Evolutionary conservation across 352 stramenopile species (phyloP), one percentile per base, ranked within the genome.

Genomic region (Pythium sukuiense): DNA sequence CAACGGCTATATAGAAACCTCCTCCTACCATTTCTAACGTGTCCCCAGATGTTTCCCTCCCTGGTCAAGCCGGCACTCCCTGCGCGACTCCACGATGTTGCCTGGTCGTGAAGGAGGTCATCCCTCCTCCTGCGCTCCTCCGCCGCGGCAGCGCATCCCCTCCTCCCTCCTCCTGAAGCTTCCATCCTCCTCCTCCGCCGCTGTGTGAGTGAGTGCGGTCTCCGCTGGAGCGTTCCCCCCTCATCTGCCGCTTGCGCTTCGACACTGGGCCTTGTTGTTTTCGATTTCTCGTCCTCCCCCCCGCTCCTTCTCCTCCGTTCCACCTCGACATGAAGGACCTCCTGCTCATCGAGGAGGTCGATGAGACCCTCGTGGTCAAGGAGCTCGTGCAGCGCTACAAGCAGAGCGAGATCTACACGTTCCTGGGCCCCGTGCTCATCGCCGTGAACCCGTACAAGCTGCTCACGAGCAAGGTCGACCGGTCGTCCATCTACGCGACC

Each of bases 361-460:
- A 90, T 70, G 87, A 93, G 73, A 73, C 71, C 62, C 81, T 90
- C 63, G 79, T 93, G 29, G 80, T 91, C 52, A 73, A 91, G 65
- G 80, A 93, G 69, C 75, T 97, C 41, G 72, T 91, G 30, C 73
- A 66, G 73, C 85, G 89, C 64, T 96, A 95, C 74, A 74, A 74
- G 55, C 83, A 89, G 55, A 75, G 87, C 66, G 79, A 95, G 69
- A 87, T 96, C 49, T 96, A 97, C 81, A 96, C 81, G 74, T 97
- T 96, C 79, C 89, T 97, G n/a, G 90, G 90, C 0, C 85, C 87
- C 35, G 88, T 97, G 60, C 85, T 97, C 39, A 92, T 97, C 67
- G 87, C 88, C 55, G 85, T 93, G 70, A 97, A 97, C 77, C 90
- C 90, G 50, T 97, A 96, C 83, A 94, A 95, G 77, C 67, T 89